These are phyloP conservation scores for Spiraea crenata DNA, from an alignment of 331 rosid species.

Conservation along the genomic window DNA sequence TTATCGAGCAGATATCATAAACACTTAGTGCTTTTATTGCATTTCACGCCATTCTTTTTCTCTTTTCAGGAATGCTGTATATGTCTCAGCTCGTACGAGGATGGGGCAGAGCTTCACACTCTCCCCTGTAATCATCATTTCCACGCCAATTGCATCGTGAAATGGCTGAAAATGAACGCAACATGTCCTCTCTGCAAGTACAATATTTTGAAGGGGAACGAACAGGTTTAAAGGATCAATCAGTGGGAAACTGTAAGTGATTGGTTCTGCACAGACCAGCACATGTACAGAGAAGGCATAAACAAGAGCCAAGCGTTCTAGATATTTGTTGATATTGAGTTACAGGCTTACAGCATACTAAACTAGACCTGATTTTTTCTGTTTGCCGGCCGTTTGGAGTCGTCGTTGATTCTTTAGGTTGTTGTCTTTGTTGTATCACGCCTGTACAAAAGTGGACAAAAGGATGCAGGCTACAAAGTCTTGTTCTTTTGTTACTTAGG, in stretches of 20 bases:
- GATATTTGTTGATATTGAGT: slow-evolving; percentile 30
- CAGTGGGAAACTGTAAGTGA: slow-evolving; percentile 20
- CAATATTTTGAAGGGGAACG: slow-evolving; percentile 82
- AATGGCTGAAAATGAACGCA: slow-evolving; percentile 98
- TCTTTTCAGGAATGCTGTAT: slow-evolving; percentile 86
- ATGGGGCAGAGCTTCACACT: slow-evolving; percentile 82
- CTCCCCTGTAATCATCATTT: slow-evolving; percentile 98
- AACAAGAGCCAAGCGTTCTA: slow-evolving; percentile 17
- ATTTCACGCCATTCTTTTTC: not conserved
- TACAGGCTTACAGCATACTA: slow-evolving; percentile 24
- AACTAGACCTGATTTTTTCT: slow-evolving; percentile 22
- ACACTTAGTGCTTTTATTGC: not conserved
- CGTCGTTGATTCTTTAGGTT: slow-evolving; percentile 15
- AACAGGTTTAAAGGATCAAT: slow-evolving; percentile 52
- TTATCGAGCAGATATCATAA: too few species aligned
- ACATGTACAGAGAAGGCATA: slow-evolving; percentile 41
- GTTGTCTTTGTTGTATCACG: slow-evolving; percentile 7
- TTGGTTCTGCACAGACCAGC: slow-evolving; percentile 6
- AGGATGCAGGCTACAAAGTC: slow-evolving; percentile 10
- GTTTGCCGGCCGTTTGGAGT: slow-evolving; percentile 16
- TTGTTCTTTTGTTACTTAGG: not conserved
- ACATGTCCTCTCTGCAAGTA: slow-evolving; percentile 98
- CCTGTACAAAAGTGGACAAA: slow-evolving; percentile 10
- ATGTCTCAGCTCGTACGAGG: slow-evolving; percentile 87
- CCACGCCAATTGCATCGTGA: slow-evolving; percentile 71